Conservation (phyloP, 306 rosid genomes). For the Bauhinia variegata region DNA sequence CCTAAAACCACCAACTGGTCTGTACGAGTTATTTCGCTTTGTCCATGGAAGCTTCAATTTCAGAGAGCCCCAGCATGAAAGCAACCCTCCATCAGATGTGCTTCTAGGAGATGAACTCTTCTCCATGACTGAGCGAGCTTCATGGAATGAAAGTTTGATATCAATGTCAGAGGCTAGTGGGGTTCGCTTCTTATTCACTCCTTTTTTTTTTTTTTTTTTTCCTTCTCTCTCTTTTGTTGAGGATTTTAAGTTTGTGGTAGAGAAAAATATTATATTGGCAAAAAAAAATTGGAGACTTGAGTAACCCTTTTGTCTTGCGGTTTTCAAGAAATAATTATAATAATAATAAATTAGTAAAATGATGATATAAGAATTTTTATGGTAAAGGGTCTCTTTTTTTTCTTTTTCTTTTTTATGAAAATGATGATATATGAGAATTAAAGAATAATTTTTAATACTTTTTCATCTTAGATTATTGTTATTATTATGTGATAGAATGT, state of each 20-base stretch:
- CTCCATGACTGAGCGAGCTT: constrained; percentile 46
- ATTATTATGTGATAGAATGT: too few species aligned
- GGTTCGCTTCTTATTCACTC: background rate
- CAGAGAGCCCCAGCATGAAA: constrained; percentile 68
- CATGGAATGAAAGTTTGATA: constrained; percentile 31
- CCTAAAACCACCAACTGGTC: constrained; percentile 48
- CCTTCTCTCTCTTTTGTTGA: too few species aligned
- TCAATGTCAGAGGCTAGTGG: background rate
- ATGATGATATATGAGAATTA: too few species aligned
- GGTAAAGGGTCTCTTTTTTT: too few species aligned
- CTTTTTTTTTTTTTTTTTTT: too few species aligned
- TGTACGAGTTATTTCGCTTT: constrained; percentile 31
- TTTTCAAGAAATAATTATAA: background rate
- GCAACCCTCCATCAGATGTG: constrained; percentile 33
- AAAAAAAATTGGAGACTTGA: constrained; percentile 27
- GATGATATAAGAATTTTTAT: background rate
- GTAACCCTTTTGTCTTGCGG: constrained; percentile 3
- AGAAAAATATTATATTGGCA: constrained; percentile 30
- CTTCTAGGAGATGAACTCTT: constrained; percentile 40
- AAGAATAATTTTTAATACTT: too few species aligned
- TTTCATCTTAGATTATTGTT: too few species aligned
- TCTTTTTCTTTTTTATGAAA: too few species aligned
- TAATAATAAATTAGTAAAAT: background rate
- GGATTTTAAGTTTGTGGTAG: constrained; percentile 54
- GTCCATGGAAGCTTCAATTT: constrained; percentile 67